Conservation (phyloP, 139 green algal species). For the Tetraselmis chui region DNA sequence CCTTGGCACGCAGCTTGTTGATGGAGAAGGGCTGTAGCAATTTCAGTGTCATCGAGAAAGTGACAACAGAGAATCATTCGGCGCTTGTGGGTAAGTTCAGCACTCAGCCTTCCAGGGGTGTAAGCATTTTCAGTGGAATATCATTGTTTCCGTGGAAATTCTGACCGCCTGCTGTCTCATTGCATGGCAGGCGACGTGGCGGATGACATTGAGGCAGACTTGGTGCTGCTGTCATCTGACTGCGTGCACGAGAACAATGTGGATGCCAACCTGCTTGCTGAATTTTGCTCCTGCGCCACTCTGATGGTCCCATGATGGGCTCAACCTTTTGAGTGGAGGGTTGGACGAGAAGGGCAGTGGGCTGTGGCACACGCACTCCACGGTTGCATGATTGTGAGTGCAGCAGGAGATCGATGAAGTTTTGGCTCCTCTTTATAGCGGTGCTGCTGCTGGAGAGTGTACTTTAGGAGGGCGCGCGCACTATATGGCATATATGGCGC, state of each 20-base stretch:
- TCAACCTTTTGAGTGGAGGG: background rate
- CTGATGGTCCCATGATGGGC: conserved; percentile 10
- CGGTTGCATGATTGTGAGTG: too few relatives aligned
- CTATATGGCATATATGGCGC: too few relatives aligned
- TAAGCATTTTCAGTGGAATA: too few relatives aligned
- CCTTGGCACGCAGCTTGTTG: background rate
- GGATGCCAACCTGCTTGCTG: conserved; percentile 12
- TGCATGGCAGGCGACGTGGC: conserved; percentile 4
- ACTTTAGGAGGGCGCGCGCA: too few relatives aligned
- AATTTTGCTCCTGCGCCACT: conserved; percentile 4
- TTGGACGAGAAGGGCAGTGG: too few relatives aligned
- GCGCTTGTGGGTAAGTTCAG: background rate
- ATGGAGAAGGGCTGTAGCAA: background rate
- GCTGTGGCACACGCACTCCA: too few relatives aligned
- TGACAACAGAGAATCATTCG: background rate
- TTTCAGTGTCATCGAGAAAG: background rate
- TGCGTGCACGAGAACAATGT: conserved; percentile 1
- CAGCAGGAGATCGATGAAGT: too few relatives aligned
- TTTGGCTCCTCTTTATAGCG: too few relatives aligned
- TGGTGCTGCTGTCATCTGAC: conserved; percentile 8
- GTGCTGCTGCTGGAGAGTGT: too few relatives aligned
- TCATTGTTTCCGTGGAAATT: too few relatives aligned
- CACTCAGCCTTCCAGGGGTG: too few relatives aligned
- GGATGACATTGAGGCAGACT: conserved; percentile 7
- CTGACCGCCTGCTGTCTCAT: too few relatives aligned